Base-by-base conservation (phyloP, 2,329 filamentous ascomycete genomes). In the Alternaria arborescens region DNA sequence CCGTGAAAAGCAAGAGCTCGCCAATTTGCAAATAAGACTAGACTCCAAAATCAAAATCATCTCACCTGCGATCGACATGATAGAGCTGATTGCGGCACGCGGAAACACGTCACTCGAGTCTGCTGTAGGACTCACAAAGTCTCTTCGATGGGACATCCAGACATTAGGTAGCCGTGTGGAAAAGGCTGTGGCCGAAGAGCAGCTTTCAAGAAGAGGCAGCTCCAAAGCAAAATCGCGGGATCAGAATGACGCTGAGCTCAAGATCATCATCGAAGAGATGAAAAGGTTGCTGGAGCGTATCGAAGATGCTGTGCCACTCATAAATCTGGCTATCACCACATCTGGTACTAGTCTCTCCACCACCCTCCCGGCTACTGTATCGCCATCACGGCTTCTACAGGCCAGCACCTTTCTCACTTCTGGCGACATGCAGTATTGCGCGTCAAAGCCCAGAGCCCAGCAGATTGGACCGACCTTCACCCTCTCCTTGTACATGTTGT, bases 401-500 rank as follows among this genome's bases (percentile, higher is more conserved):
- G 94, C 95, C 18, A 98, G 94, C 74, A 95, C 93, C 5, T 91
- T 97, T 66, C 84, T 98, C 50, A 96, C 90, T 28, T 87, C 93
- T 44, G 93, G 93, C 3, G 95, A 99, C 77, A 90, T 89, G 0
- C 90, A 93, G 65, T 97, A 95, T 77, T 86, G 87, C 2, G 84
- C 88, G 64, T 83, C 87, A 41, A 86, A 89, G 6, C 84, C 81
- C 0, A 80, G 82, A 10, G 85, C 90, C 0, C 88, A 92, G 46
- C 93, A 97, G 73, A 91, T 98, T 61, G 95, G 95, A 0, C 93
- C 94, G 0, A 87, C 89, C 0, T 98, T 97, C 72, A 90, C 87
- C 0, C 78, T 98, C 8, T 97, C 94, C 0, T 82, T 98, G 68
- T 99, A 98, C 78, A 97, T 98, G 93, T 85, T 98, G 0, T 99